Percentiles rank a stretch among this genome's conserved stretches.
Evolutionary conservation across 2,329 filamentous ascomycete species (phyloP).

Genomic region (Calonectria crousiana): DNA sequence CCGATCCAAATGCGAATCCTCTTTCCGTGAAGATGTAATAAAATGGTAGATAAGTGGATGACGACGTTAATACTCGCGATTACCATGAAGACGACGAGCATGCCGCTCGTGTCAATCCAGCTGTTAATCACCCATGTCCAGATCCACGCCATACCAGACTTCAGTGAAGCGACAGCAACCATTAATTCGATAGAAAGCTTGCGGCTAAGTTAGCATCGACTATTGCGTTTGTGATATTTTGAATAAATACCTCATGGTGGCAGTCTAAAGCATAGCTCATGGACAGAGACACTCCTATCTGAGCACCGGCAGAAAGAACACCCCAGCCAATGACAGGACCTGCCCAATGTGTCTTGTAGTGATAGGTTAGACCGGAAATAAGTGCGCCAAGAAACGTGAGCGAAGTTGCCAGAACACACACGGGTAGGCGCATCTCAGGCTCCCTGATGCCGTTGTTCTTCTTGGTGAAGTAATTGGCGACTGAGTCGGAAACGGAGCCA

Average conservation of each 20-base stretch:
- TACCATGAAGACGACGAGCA: slow-evolving; percentile 19
- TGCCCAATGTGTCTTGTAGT: slow-evolving; percentile 22
- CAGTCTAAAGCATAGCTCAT: slow-evolving; percentile 29
- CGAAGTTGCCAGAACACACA: slow-evolving; percentile 11
- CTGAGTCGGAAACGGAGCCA: slow-evolving; percentile 14
- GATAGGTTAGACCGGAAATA: slow-evolving; percentile 10
- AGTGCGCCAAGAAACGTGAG: slow-evolving; percentile 13
- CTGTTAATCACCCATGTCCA: slow-evolving; percentile 26
- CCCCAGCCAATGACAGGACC: slow-evolving; percentile 21
- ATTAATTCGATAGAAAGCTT: slow-evolving; percentile 24
- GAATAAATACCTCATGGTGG: slow-evolving; percentile 17
- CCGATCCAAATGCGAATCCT: slow-evolving; percentile 18
- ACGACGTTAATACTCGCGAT: slow-evolving; percentile 13
- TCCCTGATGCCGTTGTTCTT: slow-evolving; percentile 23
- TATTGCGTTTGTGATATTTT: background rate
- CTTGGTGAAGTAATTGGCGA: slow-evolving; percentile 24
- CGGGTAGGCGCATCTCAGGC: slow-evolving; percentile 22
- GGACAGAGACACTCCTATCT: slow-evolving; percentile 18
- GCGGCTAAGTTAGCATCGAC: background rate
- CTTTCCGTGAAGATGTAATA: slow-evolving; percentile 11
- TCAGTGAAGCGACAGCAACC: slow-evolving; percentile 19
- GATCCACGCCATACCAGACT: slow-evolving; percentile 19
- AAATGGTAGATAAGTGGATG: slow-evolving; percentile 5
- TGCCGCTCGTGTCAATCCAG: slow-evolving; percentile 14
- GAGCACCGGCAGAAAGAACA: slow-evolving; percentile 18